These are phyloP conservation scores for Tricholoma furcatifolium DNA, from an alignment of 768 basidiomycete species.

Conservation along the genomic window DNA sequence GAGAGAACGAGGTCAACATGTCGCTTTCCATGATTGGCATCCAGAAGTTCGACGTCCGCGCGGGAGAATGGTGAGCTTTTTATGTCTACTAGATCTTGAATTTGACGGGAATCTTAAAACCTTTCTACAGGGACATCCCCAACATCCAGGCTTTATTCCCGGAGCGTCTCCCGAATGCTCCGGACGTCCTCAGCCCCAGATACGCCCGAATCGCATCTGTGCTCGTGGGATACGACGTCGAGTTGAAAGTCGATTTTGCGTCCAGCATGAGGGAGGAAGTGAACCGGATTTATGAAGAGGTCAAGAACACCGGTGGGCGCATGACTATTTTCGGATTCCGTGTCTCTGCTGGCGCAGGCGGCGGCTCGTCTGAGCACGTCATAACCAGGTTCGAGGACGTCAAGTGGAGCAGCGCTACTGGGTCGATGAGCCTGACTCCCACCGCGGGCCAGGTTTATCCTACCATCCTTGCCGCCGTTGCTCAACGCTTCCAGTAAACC, in stretches of 20 bases:
- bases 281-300: slow-evolving; percentile 5
- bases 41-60: slow-evolving; percentile 5
- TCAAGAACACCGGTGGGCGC: background rate
- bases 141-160: slow-evolving; percentile 10
- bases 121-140: background rate
- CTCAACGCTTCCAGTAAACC: background rate
- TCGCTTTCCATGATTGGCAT: slow-evolving; percentile 8
- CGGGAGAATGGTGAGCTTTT: slow-evolving; percentile 6
- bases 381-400: slow-evolving; percentile 8
- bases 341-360: background rate
- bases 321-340: slow-evolving; percentile 9
- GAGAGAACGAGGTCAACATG: background rate
- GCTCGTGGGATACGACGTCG: slow-evolving; percentile 7
- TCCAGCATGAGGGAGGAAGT: background rate
- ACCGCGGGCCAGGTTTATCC: slow-evolving; percentile 8
- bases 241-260: slow-evolving; percentile 5
- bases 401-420: slow-evolving; percentile 4
- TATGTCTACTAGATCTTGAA: background rate
- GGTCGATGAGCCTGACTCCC: slow-evolving; percentile 8
- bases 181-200: slow-evolving; percentile 8
- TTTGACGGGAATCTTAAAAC: background rate
- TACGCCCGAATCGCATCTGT: slow-evolving; percentile 2
- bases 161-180: slow-evolving; percentile 2
- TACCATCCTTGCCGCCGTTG: slow-evolving; percentile 9
- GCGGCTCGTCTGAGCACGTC: background rate